Evolutionary conservation across 768 basidiomycete genomes (phyloP), one percentile per base, ranked within the genome.

Genomic region (Rhodotorula toruloides): DNA sequence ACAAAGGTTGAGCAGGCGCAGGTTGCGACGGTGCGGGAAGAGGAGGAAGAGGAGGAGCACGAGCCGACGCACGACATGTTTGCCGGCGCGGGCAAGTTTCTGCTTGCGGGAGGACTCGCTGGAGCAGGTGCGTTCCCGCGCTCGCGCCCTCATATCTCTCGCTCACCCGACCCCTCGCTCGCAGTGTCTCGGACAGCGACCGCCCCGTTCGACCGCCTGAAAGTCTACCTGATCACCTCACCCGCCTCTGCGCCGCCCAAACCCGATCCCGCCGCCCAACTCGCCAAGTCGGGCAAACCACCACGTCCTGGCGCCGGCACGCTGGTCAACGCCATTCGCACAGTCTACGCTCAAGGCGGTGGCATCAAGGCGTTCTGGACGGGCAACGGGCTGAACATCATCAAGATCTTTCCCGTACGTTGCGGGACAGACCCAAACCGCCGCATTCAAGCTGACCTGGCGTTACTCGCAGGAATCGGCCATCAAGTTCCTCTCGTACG

Each of bases 401-500:
- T 85, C 58, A 98, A 98, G 81, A 96, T 98, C 69, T 89, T 97
- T 69, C 93, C 93, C 9, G 80, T 80, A 60, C 46, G 77, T 74
- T n/a, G n/a, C n/a, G n/a, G n/a, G n/a, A n/a, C n/a, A n/a, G n/a
- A n/a, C n/a, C n/a, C n/a, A n/a, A n/a, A n/a, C n/a, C n/a, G n/a
- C n/a, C n/a, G n/a, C n/a, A n/a, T n/a, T n/a, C n/a, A n/a, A n/a
- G n/a, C n/a, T n/a, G n/a, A n/a, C n/a, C n/a, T n/a, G n/a, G n/a
- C n/a, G n/a, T 36, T 13, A 0, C 48, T 17, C 29, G 19, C 72
- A 79, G 77, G 94, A 98, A 81, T 97, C 91, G 53, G 96, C 96
- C 34, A 96, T 98, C 83, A 98, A 98, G 79, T 98, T 99, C 81
- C 86, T 93, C 72, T 78, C 89, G 7, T 98, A 98, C 77, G 96